These are phyloP conservation scores for Exophiala xenobiotica DNA, from an alignment of 2,329 filamentous ascomycete genomes.

Conservation along the genomic window DNA sequence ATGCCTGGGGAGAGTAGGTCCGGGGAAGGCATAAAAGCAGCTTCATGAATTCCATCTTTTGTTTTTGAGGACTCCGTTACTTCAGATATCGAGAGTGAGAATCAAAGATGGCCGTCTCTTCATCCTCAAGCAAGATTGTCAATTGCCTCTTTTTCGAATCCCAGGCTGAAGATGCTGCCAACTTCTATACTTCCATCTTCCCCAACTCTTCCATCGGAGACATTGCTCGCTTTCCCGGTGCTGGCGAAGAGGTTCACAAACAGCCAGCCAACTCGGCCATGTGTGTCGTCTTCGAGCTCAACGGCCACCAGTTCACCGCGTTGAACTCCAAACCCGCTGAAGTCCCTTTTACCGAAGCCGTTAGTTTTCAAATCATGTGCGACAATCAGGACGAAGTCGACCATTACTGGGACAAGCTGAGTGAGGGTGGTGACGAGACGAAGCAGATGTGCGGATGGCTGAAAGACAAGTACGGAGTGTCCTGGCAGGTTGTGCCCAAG, in stretches of 20 bases:
- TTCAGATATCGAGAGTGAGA: too few relatives aligned
- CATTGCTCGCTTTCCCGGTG: constrained; percentile 35
- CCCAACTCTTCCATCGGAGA: constrained; percentile 24
- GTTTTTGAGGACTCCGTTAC: too few relatives aligned
- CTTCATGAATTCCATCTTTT: too few relatives aligned
- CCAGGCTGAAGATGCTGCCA: constrained; percentile 31
- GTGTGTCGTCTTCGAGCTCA: constrained; percentile 42
- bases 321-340: constrained; percentile 45
- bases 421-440: constrained; percentile 41
- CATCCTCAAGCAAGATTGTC: constrained; percentile 21
- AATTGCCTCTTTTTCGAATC: constrained; percentile 32
- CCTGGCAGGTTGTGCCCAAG: constrained; percentile 50
- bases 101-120: too few relatives aligned
- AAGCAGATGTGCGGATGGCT: constrained; percentile 48
- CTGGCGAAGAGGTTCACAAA: constrained; percentile 36
- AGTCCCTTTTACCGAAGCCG: constrained; percentile 44
- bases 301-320: constrained; percentile 42
- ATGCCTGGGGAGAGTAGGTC: background rate
- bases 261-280: constrained; percentile 28
- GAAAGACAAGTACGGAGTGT: constrained; percentile 47
- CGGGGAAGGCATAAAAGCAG: background rate
- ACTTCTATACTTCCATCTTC: constrained; percentile 31
- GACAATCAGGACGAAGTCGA: constrained; percentile 50
- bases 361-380: constrained; percentile 49
- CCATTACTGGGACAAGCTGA: constrained; percentile 48